phyloP scores from a whole-genome alignment of 164 flowering plant genomes.

The Litsea cubeba region DNA sequence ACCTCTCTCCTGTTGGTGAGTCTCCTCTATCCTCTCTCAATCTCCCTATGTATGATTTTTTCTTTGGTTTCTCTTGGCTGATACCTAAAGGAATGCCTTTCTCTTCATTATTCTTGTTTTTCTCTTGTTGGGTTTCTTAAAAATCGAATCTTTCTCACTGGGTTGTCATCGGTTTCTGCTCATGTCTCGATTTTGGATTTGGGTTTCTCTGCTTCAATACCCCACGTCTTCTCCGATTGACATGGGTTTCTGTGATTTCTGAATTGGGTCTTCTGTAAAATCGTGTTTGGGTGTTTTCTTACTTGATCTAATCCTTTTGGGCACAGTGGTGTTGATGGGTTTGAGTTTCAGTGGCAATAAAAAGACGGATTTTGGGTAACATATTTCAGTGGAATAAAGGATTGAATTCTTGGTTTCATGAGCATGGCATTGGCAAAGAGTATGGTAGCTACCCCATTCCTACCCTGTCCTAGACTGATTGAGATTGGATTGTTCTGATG shows the following conservation, averaged over 20 bases:
- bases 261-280: not conserved
- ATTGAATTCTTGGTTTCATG: not conserved
- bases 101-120: not conserved
- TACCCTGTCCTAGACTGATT: not conserved
- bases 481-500: not conserved
- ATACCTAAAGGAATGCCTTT: not conserved
- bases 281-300: not conserved
- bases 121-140: not conserved
- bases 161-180: not conserved
- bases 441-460: not conserved
- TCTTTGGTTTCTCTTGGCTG: not conserved
- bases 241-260: not conserved
- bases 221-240: not conserved
- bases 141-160: not conserved
- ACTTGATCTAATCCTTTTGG: not conserved
- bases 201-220: not conserved
- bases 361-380: not conserved
- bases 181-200: not conserved
- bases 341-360: not conserved
- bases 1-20: not conserved
- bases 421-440: not conserved
- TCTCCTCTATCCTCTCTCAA: not conserved
- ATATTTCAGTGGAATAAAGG: not conserved
- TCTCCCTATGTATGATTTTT: not conserved
- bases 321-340: not conserved